phyloP scores from a whole-genome alignment of 495 filamentous ascomycete species.

The Pseudoneurospora amorphoporcata region DNA sequence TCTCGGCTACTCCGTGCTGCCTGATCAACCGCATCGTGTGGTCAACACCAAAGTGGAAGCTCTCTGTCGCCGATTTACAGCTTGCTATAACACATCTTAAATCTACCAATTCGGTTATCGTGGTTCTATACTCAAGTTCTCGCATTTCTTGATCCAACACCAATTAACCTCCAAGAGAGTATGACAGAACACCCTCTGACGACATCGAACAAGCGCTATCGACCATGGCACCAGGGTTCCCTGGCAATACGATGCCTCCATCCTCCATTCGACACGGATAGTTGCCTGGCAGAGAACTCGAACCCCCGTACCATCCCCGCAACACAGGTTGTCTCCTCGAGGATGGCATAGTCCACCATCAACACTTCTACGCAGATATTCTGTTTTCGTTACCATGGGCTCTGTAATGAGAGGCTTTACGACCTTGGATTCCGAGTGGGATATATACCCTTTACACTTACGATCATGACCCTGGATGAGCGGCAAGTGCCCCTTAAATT shows the following conservation, averaged over 20 bases:
- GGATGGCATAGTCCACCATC: neutral
- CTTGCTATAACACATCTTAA: neutral
- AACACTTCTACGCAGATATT: neutral
- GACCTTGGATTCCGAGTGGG: neutral
- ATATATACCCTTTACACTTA: neutral
- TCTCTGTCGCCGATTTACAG: neutral
- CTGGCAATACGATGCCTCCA: neutral
- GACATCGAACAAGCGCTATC: neutral
- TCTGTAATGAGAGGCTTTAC: neutral
- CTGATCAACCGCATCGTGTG: neutral
- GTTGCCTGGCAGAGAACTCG: neutral
- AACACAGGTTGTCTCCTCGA: neutral
- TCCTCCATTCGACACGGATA: neutral
- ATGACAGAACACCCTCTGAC: neutral
- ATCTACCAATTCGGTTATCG: neutral
- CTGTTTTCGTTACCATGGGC: neutral
- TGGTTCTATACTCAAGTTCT: neutral
- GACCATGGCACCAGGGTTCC: neutral
- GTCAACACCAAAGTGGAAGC: neutral
- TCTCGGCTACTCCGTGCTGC: neutral
- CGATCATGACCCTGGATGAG: neutral
- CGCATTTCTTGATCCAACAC: neutral
- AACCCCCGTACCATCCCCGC: neutral
- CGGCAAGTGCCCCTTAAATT: neutral
- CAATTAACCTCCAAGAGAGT: neutral